These are phyloP conservation scores for Agrocybe praecox DNA, from an alignment of 768 basidiomycete genomes.

Conservation along the genomic window DNA sequence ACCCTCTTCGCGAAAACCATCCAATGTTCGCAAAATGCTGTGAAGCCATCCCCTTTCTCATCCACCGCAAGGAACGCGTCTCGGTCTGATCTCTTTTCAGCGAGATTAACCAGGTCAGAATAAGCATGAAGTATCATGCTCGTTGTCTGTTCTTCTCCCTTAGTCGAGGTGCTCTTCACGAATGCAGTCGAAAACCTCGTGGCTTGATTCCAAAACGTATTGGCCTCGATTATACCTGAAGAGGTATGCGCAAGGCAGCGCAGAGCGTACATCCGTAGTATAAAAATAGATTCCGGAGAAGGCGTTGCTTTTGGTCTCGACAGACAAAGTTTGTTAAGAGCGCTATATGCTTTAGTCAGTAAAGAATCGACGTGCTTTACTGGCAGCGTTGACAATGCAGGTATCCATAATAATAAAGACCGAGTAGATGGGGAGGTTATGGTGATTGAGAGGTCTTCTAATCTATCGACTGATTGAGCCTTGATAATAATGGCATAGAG, in stretches of 20 bases:
- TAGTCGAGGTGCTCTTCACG: slow-evolving; percentile 32
- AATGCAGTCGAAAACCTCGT: slow-evolving; percentile 51
- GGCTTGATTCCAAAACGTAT: slow-evolving; percentile 73
- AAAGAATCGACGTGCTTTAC: slow-evolving; percentile 58
- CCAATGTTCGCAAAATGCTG: slow-evolving; percentile 75
- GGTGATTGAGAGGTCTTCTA: slow-evolving; percentile 20
- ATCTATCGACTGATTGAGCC: slow-evolving; percentile 7
- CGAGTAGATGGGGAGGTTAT: slow-evolving; percentile 20
- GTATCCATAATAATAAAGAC: slow-evolving; percentile 57
- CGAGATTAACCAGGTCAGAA: slow-evolving; percentile 41
- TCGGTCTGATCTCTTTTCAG: slow-evolving; percentile 37
- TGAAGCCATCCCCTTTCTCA: slow-evolving; percentile 49
- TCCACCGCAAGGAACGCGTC: slow-evolving; percentile 37
- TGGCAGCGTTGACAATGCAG: slow-evolving; percentile 42
- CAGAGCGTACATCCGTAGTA: slow-evolving; percentile 45
- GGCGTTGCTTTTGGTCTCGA: slow-evolving; percentile 12
- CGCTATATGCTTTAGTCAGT: slow-evolving; percentile 61
- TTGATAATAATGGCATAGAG: slow-evolving; percentile 47
- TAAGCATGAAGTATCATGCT: slow-evolving; percentile 44
- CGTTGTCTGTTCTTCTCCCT: slow-evolving; percentile 32
- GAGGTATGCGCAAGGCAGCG: slow-evolving; percentile 49
- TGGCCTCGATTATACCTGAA: slow-evolving; percentile 47
- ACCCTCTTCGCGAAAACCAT: slow-evolving; percentile 68
- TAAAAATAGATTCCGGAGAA: slow-evolving; percentile 28
- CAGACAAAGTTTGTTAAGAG: slow-evolving; percentile 44